Percentiles rank a stretch among this genome's conserved stretches.
phyloP scores from a whole-genome alignment of 2,329 filamentous ascomycete species.

The Alternaria metachromatica region DNA sequence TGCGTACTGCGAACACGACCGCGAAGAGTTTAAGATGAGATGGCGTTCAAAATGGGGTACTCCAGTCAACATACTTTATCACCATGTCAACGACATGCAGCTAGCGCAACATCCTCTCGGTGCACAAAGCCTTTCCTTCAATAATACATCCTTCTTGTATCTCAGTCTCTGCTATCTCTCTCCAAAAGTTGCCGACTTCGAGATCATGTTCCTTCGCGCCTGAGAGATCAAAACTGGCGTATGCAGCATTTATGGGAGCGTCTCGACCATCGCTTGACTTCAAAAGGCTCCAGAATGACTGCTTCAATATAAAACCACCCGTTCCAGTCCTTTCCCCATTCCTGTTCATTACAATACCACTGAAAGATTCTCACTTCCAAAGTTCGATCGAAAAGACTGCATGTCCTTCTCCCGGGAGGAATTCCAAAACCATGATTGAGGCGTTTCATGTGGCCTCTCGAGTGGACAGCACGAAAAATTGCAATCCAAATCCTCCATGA shows the following conservation, averaged over 20 bases:
- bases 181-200: accelerated
- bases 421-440: neutral
- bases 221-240: neutral
- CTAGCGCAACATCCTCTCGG: neutral
- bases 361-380: neutral
- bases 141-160: accelerated
- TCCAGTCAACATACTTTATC: neutral
- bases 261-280: neutral
- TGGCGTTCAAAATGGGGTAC: neutral
- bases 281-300: neutral
- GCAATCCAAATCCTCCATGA: no score
- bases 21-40: neutral
- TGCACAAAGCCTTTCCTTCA: neutral
- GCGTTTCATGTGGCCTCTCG: no score
- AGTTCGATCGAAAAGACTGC: neutral
- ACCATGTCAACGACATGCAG: neutral
- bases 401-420: neutral
- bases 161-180: neutral
- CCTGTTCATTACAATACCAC: neutral
- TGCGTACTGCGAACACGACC: neutral
- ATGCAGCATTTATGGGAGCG: neutral
- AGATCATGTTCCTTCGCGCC: neutral
- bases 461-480: no score
- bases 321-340: neutral
- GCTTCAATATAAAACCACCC: neutral